These are phyloP conservation scores for Chloranthus sessilifolius DNA, from an alignment of 164 flowering plant species.

Conservation along the genomic window DNA sequence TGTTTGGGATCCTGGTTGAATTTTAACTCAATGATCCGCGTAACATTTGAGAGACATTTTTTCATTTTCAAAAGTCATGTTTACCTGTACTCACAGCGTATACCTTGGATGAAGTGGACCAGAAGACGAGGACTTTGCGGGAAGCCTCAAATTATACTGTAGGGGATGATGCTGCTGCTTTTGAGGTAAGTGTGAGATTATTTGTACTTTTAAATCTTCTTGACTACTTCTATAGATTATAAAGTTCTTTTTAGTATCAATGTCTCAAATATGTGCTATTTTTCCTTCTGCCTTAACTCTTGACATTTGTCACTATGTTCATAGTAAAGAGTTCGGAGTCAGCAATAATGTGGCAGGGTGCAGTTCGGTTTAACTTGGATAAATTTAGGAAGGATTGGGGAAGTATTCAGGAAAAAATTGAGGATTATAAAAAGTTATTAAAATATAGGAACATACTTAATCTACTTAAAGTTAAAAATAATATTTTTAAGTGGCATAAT, in stretches of 20 bases:
- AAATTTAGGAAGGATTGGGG: not conserved
- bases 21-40: no score
- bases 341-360: not conserved
- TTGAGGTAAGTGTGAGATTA: slow-evolving; percentile 44
- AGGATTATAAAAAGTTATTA: no score
- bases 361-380: no score
- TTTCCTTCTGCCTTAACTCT: not conserved
- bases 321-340: not conserved
- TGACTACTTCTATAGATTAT: not conserved
- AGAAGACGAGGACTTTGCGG: slow-evolving; percentile 57
- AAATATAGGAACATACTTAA: no score
- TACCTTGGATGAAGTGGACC: slow-evolving; percentile 53
- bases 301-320: not conserved
- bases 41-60: no score
- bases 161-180: slow-evolving; percentile 41
- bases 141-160: slow-evolving; percentile 29
- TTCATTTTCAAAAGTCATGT: not conserved
- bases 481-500: no score
- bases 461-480: no score
- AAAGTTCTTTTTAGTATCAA: not conserved
- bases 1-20: no score
- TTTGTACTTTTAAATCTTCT: not conserved
- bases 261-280: not conserved
- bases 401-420: no score
- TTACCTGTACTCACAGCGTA: slow-evolving; percentile 47